Evolutionary conservation across 2,329 filamentous ascomycete species (phyloP).

Genomic region (Arthrobotrys iridis): DNA sequence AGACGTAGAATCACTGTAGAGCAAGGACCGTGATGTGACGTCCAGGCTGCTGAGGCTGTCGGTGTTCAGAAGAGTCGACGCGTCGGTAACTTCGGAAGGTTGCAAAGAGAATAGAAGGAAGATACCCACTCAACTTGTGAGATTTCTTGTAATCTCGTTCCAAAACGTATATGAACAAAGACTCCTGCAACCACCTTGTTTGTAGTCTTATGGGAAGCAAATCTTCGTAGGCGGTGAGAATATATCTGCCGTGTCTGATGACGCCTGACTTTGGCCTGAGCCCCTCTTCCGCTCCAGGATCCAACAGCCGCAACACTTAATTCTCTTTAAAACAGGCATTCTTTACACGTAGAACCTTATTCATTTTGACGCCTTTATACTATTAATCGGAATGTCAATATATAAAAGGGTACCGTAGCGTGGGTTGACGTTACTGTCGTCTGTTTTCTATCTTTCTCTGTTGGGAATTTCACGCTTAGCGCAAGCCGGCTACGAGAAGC

Average conservation of each 20-base stretch:
- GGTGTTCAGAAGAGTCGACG: no score
- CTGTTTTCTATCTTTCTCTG: neutral
- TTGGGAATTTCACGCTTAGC: neutral
- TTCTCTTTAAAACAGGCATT: neutral
- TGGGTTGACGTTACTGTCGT: neutral
- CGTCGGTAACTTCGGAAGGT: no score
- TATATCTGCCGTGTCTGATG: neutral
- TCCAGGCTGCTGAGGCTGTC: no score
- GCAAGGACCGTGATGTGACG: neutral
- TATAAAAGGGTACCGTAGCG: neutral
- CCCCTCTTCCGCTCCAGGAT: neutral
- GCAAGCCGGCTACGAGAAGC: neutral
- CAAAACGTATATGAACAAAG: no score
- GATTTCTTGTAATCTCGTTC: no score
- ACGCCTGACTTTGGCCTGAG: neutral
- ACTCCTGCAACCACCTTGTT: no score
- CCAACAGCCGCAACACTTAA: slow-evolving; percentile 19
- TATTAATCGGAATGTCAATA: neutral
- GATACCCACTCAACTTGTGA: no score
- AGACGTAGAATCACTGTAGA: neutral
- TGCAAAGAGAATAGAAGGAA: no score
- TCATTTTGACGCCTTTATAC: neutral
- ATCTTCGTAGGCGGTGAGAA: neutral
- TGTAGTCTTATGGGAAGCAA: neutral
- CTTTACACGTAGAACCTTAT: neutral